These are phyloP conservation scores for Eremomyces bilateralis DNA, from an alignment of 495 filamentous ascomycete species.

Conservation along the genomic window DNA sequence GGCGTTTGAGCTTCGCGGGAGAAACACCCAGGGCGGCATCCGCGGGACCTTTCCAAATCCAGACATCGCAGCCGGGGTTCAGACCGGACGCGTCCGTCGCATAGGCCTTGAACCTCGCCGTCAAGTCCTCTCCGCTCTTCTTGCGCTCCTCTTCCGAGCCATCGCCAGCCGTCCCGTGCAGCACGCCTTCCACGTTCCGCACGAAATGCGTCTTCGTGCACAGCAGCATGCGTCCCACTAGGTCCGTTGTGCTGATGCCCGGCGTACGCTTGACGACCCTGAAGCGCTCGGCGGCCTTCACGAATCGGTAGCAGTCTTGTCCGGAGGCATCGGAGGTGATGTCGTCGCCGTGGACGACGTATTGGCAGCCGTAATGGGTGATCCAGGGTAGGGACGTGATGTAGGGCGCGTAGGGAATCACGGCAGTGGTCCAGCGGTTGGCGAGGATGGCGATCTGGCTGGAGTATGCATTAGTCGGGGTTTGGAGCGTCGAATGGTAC, in stretches of 20 bases:
- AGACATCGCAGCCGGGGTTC: constrained; percentile 51
- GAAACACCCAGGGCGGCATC: constrained; percentile 1
- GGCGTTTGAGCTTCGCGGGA: not conserved
- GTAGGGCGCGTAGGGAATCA: constrained; percentile 75
- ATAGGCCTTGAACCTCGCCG: constrained; percentile 56
- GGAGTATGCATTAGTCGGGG: constrained; percentile 2
- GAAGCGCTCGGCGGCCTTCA: constrained; percentile 80
- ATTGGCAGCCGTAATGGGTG: constrained; percentile 76
- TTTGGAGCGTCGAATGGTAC: not conserved
- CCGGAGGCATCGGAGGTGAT: constrained; percentile 69
- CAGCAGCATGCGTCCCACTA: constrained; percentile 90
- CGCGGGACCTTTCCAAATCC: constrained; percentile 34
- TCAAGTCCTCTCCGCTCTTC: constrained; percentile 35
- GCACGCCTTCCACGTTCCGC: constrained; percentile 39
- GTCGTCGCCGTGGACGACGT: constrained; percentile 82
- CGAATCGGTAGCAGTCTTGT: constrained; percentile 90
- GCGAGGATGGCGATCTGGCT: constrained; percentile 71
- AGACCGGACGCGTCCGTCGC: constrained; percentile 64
- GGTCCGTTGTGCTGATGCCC: constrained; percentile 87
- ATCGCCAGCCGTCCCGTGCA: constrained; percentile 49
- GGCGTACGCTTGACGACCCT: constrained; percentile 90
- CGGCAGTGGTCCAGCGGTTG: constrained; percentile 77
- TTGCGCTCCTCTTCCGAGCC: constrained; percentile 44
- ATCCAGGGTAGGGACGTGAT: constrained; percentile 89
- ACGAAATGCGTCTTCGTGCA: constrained; percentile 83